Evolutionary conservation across 768 basidiomycete species (phyloP).

Genomic region (Rhodotorula sphaerocarpa): DNA sequence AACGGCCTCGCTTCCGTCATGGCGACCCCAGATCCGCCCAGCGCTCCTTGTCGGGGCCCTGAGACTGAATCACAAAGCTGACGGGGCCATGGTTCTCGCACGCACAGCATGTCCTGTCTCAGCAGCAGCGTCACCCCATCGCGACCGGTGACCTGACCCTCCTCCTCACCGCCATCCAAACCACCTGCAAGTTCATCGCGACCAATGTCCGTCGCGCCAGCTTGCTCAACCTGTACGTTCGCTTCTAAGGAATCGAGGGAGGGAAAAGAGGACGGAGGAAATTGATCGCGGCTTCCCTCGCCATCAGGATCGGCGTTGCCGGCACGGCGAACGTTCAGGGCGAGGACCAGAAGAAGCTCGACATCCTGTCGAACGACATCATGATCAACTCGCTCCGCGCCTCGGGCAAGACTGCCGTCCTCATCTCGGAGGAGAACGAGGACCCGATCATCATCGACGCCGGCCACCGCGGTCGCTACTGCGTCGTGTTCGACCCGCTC

Average conservation of each 20-base stretch:
- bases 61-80: too few species aligned
- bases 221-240: constrained; percentile 82
- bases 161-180: constrained; percentile 85
- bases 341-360: constrained; percentile 97
- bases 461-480: constrained; percentile 74
- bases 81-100: too few species aligned
- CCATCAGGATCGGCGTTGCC: constrained; percentile 80
- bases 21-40: too few species aligned
- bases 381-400: constrained; percentile 96
- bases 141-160: constrained; percentile 92
- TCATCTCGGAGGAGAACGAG: constrained; percentile 76
- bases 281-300: neutral
- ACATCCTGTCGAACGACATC: constrained; percentile 73
- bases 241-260: neutral
- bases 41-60: too few species aligned
- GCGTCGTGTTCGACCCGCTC: constrained; percentile 96
- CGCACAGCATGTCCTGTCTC: constrained; percentile 32
- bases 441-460: constrained; percentile 79
- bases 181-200: constrained; percentile 66
- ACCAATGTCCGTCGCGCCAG: constrained; percentile 95
- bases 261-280: too few species aligned
- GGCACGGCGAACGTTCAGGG: constrained; percentile 96
- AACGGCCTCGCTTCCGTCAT: too few species aligned
- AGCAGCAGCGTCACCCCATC: constrained; percentile 47
- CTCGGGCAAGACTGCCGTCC: constrained; percentile 82